Base-by-base conservation (phyloP, 805 yeast genomes). In the Naumovozyma castellii region DNA sequence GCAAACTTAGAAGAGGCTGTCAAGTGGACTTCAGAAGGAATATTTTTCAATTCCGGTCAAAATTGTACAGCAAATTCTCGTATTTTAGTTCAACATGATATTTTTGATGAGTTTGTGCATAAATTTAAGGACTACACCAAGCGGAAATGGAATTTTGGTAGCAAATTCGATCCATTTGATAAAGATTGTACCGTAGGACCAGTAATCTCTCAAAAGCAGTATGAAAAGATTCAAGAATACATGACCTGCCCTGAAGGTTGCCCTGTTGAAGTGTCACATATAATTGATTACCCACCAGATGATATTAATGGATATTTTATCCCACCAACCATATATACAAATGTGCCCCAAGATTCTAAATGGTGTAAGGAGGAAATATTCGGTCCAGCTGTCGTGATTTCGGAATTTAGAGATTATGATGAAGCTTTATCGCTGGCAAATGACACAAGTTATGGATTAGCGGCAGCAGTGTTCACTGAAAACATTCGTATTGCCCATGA, bases 401-500 rank as follows among this genome's bases (percentile, higher is more conserved):
- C 61, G 38, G 61, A 57, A 40, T 68, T 68, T 45, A 50, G 46
- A 39, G 61, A 64, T 34, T 58, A 49, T 33, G 65, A 59, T 32
- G 71, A 68, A 38, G 72, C 59, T 3, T 51, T 68, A n/a, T 47
- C 53, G 35, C 45, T 58, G 44, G 72, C 72, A 15, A 68, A 68
- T 45, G 61, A 57, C 43, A 48, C 69, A 8, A 49, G 46, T 29
- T 67, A 66, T 49, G 73, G 73, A 1, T 50, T 68, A 39, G 73
- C 69, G 10, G 64, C 70, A 10, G 67, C 69, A 4, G 73, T 85
- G 8, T 84, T 84, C 67, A 76, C 92, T 35, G 66, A 66, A 47
- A 79, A 82, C 58, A 65, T 83, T 38, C 67, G 71, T 35, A 67
- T 71, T 37, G 90, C 87, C 8, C 80, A 80, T 57, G 57, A 65